These are phyloP conservation scores for Claviceps fusiformis DNA, from an alignment of 2,329 filamentous ascomycete genomes.

Conservation along the genomic window DNA sequence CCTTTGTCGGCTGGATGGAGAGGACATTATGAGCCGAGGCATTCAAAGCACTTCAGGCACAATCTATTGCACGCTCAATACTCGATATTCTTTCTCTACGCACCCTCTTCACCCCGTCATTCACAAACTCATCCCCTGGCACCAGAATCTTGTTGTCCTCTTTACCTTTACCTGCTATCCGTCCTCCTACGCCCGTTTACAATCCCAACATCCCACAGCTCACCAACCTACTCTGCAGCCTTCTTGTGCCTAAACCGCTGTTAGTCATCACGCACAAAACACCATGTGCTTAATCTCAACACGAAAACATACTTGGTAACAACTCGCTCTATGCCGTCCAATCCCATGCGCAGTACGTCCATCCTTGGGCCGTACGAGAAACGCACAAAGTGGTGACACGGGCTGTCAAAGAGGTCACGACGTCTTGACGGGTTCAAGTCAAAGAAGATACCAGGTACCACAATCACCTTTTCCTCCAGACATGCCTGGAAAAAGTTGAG, in stretches of 20 bases:
- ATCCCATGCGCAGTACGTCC: conserved; percentile 62
- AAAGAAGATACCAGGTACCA: conserved; percentile 96
- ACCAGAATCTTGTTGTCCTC: not conserved
- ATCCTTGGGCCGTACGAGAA: conserved; percentile 75
- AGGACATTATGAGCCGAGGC: too few species aligned
- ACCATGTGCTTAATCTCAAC: not conserved
- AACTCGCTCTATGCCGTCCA: conserved; percentile 75
- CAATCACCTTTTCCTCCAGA: conserved; percentile 85
- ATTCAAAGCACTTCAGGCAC: too few species aligned
- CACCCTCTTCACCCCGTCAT: not conserved
- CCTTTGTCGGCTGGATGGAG: too few species aligned
- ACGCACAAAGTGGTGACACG: conserved; percentile 84
- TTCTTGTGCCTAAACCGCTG: conserved; percentile 11
- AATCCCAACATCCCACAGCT: not conserved
- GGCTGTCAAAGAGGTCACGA: conserved; percentile 83
- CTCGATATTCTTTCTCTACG: too few species aligned
- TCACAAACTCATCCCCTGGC: too few species aligned
- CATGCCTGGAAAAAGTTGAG: conserved; percentile 96
- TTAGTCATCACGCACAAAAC: conserved; percentile 2
- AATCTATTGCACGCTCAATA: too few species aligned
- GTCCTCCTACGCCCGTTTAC: not conserved
- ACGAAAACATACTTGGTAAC: conserved; percentile 47
- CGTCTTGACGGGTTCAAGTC: conserved; percentile 84
- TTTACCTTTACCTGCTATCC: not conserved
- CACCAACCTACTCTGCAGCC: conserved; percentile 3